Conservation (phyloP, 257 asterid species). For the Ajuga chamaepitys region DNA sequence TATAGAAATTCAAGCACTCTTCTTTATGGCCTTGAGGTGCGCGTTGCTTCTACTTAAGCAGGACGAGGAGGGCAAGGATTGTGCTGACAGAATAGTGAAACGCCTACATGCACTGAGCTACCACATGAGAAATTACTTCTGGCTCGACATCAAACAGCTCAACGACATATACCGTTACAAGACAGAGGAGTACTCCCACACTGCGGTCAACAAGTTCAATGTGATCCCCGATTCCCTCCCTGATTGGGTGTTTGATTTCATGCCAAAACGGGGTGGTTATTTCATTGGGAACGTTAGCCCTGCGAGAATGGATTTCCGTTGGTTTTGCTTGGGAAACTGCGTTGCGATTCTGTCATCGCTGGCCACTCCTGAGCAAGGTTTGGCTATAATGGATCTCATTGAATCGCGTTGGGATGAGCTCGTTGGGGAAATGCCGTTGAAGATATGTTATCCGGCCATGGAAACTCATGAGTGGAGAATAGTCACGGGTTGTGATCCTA, state of each 20-base stretch:
- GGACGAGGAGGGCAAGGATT: constrained; percentile 68
- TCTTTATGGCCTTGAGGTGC: constrained; percentile 86
- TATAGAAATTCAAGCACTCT: constrained; percentile 81
- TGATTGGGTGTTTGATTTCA: constrained; percentile 87
- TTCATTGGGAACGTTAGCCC: constrained; percentile 91
- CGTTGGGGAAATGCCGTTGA: constrained; percentile 89
- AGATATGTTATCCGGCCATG: constrained; percentile 82
- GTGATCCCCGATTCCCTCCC: constrained; percentile 92
- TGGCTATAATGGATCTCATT: constrained; percentile 85
- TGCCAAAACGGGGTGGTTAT: constrained; percentile 85
- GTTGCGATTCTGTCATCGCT: constrained; percentile 70
- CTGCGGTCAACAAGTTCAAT: constrained; percentile 87
- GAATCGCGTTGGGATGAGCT: constrained; percentile 83
- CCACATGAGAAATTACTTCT: constrained; percentile 84
- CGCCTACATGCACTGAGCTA: constrained; percentile 81
- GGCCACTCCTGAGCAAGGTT: constrained; percentile 87
- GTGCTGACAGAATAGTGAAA: constrained; percentile 42
- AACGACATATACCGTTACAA: constrained; percentile 81
- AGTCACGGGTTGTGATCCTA: constrained; percentile 86
- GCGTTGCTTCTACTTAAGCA: constrained; percentile 60
- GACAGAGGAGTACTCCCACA: constrained; percentile 89
- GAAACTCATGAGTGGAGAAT: constrained; percentile 86
- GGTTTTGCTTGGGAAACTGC: constrained; percentile 91
- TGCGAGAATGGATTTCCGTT: constrained; percentile 84
- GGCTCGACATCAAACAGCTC: constrained; percentile 83